Base-by-base conservation (phyloP, 192 early-diverging fungal species). In the Rhizophlyctis rosea region DNA sequence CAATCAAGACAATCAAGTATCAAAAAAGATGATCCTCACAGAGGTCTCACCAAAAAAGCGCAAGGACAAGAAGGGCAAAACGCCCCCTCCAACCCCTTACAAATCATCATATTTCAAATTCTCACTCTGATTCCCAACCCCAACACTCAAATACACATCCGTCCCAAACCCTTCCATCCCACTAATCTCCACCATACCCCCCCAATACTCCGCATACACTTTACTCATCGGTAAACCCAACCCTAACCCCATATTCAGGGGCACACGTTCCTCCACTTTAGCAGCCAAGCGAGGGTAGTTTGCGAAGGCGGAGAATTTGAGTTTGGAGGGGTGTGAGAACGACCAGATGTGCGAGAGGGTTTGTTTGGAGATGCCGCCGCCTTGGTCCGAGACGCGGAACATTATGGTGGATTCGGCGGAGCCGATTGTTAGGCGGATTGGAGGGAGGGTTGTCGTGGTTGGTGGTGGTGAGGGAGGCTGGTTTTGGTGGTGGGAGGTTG, bases 181-280 rank as follows among this genome's bases (percentile, higher is more conserved):
- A 31, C 85, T 80, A 5, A 95, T 73, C 23, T 82, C 83, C 31
- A 98, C 78, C 24, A 80, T 81, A 4, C 96, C 96, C 23, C 93
- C 93, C 96, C 94, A 98, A 67, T 96, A 98, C 69, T 93, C 89
- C 2, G 91, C 88, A 76, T 95, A 98, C 25, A 95, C 88, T 50
- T 86, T 78, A 50, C 87, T 88, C 88, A 98, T 89, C 0, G 92
- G 89, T 70, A 96, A 70, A 0, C 96, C 96, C 54, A 96, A 86
- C n/a, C 96, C 96, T 51, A 94, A 68, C 39, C 76, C 51, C 59
- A 67, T 59, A 35, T 47, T 63, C 34, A 53, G 30, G 34, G 76
- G 59, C 25, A 63, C 54, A 23, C 79, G 61, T 64, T 94, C 90
- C 57, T 83, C 79, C 23, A 92, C 78, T 4, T 83, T 91, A 0